These are phyloP conservation scores for Oryza glaberrima DNA, from an alignment of 176 grass and related monocot species.

Conservation along the genomic window DNA sequence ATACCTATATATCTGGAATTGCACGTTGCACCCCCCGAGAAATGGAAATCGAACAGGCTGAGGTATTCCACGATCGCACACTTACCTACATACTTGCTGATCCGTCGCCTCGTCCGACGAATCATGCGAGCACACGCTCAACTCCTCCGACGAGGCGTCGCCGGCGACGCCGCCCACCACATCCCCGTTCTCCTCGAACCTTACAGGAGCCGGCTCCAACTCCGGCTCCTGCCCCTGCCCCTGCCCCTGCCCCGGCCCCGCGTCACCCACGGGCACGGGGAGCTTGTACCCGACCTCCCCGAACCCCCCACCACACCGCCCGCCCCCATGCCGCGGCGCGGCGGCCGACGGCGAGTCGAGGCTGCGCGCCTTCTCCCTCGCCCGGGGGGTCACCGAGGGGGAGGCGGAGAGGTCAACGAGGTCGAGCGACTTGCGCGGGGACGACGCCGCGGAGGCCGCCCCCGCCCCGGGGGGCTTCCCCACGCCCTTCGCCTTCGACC, in stretches of 20 bases:
- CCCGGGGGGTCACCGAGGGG: slow-evolving; percentile 36
- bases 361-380: slow-evolving; percentile 44
- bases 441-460: slow-evolving; percentile 35
- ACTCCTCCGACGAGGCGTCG: slow-evolving; percentile 48
- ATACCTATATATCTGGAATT: not conserved
- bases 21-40: not conserved
- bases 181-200: slow-evolving; percentile 22
- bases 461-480: slow-evolving; percentile 28
- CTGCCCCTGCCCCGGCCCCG: not conserved
- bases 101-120: slow-evolving; percentile 62
- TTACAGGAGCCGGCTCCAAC: not conserved
- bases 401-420: slow-evolving; percentile 46
- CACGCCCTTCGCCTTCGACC: slow-evolving; percentile 51
- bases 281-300: slow-evolving; percentile 48
- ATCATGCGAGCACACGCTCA: slow-evolving; percentile 58
- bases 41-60: not conserved
- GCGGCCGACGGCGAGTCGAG: slow-evolving; percentile 31
- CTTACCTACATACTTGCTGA: slow-evolving; percentile 64
- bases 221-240: slow-evolving; percentile 12
- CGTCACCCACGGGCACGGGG: slow-evolving; percentile 32
- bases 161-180: not conserved
- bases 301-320: not conserved
- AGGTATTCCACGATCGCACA: not conserved
- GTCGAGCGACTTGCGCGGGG: slow-evolving; percentile 51
- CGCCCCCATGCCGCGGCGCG: slow-evolving; percentile 7